A percentile compares a stretch with the other conserved stretches of the same genome.
phyloP scores from a whole-genome alignment of 768 basidiomycete genomes.

The Hypholoma fasciculare region DNA sequence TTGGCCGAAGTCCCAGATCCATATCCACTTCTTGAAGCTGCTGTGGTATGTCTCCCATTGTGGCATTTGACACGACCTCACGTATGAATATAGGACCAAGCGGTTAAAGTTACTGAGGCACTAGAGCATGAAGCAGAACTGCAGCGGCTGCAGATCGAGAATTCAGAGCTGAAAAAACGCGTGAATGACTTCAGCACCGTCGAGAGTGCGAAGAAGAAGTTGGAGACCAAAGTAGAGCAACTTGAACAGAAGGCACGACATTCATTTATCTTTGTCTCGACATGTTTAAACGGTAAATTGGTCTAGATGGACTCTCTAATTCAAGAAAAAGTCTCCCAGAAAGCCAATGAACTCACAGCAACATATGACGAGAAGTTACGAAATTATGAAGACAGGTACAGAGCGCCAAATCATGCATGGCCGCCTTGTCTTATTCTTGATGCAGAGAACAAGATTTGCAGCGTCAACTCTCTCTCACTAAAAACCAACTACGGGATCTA shows the following conservation, averaged over 20 bases:
- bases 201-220: constrained; percentile 75
- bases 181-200: constrained; percentile 61
- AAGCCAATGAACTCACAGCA: constrained; percentile 96
- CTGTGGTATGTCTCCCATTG: constrained; percentile 59
- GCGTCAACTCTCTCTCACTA: constrained; percentile 86
- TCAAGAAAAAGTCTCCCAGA: constrained; percentile 83
- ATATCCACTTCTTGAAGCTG: constrained; percentile 92
- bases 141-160: constrained; percentile 75
- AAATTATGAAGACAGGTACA: constrained; percentile 94
- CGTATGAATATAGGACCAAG: constrained; percentile 70
- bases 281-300: not conserved
- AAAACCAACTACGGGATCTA: constrained; percentile 87
- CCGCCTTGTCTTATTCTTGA: not conserved
- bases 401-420: not conserved
- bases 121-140: constrained; percentile 75
- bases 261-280: not conserved
- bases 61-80: not conserved
- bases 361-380: constrained; percentile 95
- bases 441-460: constrained; percentile 89
- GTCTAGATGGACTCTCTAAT: constrained; percentile 92
- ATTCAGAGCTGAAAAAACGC: constrained; percentile 72
- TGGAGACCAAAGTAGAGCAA: constrained; percentile 70
- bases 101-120: constrained; percentile 86
- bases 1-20: constrained; percentile 97
- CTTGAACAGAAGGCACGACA: constrained; percentile 73